Evolutionary conservation across 352 stramenopile species (phyloP).

Genomic region (Globisporangium sylvaticum): DNA sequence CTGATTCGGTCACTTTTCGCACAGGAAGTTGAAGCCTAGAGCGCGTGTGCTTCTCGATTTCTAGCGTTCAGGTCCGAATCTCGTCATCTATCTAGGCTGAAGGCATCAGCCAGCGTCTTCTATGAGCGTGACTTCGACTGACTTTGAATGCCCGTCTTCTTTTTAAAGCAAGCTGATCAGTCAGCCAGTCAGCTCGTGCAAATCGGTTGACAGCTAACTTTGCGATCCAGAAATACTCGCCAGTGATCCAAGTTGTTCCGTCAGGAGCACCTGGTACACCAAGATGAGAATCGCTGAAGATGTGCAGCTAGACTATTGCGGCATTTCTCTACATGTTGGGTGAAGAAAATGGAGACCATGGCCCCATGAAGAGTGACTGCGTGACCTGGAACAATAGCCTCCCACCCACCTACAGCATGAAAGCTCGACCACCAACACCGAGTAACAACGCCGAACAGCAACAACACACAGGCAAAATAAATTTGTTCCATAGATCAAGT

Average conservation of each 20-base stretch:
- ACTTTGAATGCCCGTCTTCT: background rate
- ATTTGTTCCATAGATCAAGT: constrained; percentile 16
- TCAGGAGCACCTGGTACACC: background rate
- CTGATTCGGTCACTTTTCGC: background rate
- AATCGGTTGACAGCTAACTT: background rate
- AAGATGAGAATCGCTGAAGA: background rate
- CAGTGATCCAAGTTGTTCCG: background rate
- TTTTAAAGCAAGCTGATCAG: background rate
- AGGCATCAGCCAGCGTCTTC: background rate
- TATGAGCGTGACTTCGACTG: background rate
- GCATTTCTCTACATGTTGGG: no score
- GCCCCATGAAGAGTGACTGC: no score
- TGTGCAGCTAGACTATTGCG: background rate
- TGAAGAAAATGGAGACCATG: no score
- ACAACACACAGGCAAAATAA: constrained; percentile 9
- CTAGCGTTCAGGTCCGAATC: background rate
- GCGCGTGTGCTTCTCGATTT: background rate
- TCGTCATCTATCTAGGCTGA: background rate
- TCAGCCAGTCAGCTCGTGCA: background rate
- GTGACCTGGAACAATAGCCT: no score
- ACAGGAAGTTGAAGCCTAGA: background rate
- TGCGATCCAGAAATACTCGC: background rate
- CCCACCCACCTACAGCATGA: no score
- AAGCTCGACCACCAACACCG: background rate
- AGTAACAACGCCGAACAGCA: background rate